phyloP scores from a whole-genome alignment of 495 filamentous ascomycete genomes.

The Hyaloscypha hepaticicola region DNA sequence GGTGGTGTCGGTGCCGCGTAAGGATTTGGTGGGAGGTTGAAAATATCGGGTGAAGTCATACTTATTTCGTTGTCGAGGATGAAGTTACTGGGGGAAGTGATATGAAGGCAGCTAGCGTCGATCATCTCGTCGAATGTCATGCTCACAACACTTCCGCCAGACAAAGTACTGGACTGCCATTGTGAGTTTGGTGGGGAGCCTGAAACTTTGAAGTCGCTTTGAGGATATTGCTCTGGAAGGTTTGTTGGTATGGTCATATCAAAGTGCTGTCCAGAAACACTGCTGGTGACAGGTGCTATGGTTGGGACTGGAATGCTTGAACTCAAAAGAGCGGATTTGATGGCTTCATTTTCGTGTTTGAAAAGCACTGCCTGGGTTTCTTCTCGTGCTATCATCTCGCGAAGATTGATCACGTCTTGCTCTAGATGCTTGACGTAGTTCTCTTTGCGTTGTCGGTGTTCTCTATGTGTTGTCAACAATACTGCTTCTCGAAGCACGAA shows the following conservation, averaged over 20 bases:
- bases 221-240: not conserved
- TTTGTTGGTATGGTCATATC: not conserved
- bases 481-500: not conserved
- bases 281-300: not conserved
- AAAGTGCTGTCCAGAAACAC: not conserved
- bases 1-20: not conserved
- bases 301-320: slow-evolving; percentile 6
- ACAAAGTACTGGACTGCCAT: slow-evolving; percentile 10
- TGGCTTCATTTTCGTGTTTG: slow-evolving; percentile 40
- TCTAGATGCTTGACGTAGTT: slow-evolving; percentile 52
- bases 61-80: not conserved
- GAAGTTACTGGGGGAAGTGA: slow-evolving; percentile 7
- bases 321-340: slow-evolving; percentile 24
- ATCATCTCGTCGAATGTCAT: slow-evolving; percentile 25
- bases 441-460: slow-evolving; percentile 52
- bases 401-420: slow-evolving; percentile 43
- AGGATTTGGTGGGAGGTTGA: not conserved
- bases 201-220: not conserved
- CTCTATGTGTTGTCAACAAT: slow-evolving; percentile 9
- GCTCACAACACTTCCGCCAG: slow-evolving; percentile 12
- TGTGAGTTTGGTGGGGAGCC: not conserved
- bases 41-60: not conserved
- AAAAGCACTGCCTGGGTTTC: slow-evolving; percentile 33
- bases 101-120: slow-evolving; percentile 18
- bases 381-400: slow-evolving; percentile 42